Percentiles rank a stretch among this genome's conserved stretches.
Conservation (phyloP, 495 filamentous ascomycete species). For the Aspergillus incahuasiensis region DNA sequence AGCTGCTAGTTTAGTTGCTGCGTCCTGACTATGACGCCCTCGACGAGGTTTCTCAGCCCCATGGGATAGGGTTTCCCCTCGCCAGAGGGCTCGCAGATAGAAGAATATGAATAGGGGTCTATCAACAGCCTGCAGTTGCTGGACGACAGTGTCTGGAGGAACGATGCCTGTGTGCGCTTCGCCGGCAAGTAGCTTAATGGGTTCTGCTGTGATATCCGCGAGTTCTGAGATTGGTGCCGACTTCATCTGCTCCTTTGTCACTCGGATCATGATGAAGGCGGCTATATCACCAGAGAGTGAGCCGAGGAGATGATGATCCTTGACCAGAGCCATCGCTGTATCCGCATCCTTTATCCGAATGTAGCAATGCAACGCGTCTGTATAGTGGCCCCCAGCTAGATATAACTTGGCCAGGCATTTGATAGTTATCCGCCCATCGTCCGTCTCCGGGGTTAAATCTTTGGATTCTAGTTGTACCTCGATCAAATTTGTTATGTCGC, state of each 20-base stretch:
- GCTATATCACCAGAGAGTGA: constrained; percentile 84
- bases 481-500: constrained; percentile 62
- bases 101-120: constrained; percentile 77
- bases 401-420: constrained; percentile 79
- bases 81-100: constrained; percentile 84
- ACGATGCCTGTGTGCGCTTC: constrained; percentile 88
- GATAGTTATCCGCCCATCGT: constrained; percentile 81
- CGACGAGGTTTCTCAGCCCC: constrained; percentile 34
- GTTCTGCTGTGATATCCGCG: constrained; percentile 70
- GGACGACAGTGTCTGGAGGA: constrained; percentile 67
- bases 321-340: constrained; percentile 76
- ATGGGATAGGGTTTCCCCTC: constrained; percentile 53
- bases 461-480: constrained; percentile 67
- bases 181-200: constrained; percentile 79
- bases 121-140: constrained; percentile 58
- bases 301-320: constrained; percentile 77
- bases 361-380: constrained; percentile 82
- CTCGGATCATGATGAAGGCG: constrained; percentile 78
- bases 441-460: constrained; percentile 63
- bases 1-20: constrained; percentile 43
- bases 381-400: constrained; percentile 69
- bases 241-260: constrained; percentile 66
- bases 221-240: constrained; percentile 65
- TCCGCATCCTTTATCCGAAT: constrained; percentile 90
- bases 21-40: constrained; percentile 36